These are phyloP conservation scores for Streptanthus diversifolius DNA, from an alignment of 345 rosid genomes.

Conservation along the genomic window DNA sequence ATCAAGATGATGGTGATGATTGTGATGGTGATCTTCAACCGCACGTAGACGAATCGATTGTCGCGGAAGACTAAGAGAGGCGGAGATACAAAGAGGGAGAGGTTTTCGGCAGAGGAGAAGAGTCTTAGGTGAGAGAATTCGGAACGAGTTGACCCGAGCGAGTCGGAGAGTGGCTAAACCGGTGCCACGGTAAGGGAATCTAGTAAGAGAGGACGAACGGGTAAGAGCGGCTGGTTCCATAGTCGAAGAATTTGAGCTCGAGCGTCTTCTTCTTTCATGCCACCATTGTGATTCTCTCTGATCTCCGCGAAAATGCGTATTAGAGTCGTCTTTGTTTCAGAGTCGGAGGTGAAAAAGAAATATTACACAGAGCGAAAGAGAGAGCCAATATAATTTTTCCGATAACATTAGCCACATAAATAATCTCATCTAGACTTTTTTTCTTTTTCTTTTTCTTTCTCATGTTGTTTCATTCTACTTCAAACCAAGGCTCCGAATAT, in stretches of 20 bases:
- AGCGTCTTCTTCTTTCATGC: not conserved
- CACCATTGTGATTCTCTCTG: slow-evolving; percentile 31
- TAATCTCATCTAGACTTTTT: slow-evolving; percentile 6
- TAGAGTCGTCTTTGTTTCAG: slow-evolving; percentile 13
- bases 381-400: slow-evolving; percentile 8
- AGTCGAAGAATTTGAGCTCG: not conserved
- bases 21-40: slow-evolving; percentile 28
- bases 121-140: slow-evolving; percentile 18
- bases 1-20: slow-evolving; percentile 19
- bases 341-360: not conserved
- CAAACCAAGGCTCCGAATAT: not conserved
- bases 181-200: slow-evolving; percentile 35
- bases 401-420: slow-evolving; percentile 31
- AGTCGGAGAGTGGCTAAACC: slow-evolving; percentile 33
- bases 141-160: slow-evolving; percentile 41
- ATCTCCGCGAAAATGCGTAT: slow-evolving; percentile 8
- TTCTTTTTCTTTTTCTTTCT: too few relatives aligned
- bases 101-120: slow-evolving; percentile 19
- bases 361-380: not conserved
- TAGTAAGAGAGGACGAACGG: slow-evolving; percentile 37
- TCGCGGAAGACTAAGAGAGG: slow-evolving; percentile 19
- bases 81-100: slow-evolving; percentile 30
- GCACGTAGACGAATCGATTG: slow-evolving; percentile 32
- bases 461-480: not conserved
- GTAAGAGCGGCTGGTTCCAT: slow-evolving; percentile 52